These are phyloP conservation scores for Solanum hybrid DNA, from an alignment of 305 asterid genomes.

Conservation along the genomic window DNA sequence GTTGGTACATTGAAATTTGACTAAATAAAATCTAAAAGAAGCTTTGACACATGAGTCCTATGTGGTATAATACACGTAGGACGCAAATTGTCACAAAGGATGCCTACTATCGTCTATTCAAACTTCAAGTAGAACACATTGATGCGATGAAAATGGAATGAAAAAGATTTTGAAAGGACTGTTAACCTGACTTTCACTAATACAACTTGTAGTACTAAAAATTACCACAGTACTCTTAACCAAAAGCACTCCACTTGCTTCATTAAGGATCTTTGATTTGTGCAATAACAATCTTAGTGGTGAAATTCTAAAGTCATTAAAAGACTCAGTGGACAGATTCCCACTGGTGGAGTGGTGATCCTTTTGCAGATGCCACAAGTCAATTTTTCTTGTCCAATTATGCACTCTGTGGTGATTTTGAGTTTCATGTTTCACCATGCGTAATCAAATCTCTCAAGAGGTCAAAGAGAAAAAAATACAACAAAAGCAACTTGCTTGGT, in stretches of 20 bases:
- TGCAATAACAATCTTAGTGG: background rate
- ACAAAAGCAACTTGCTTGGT: background rate
- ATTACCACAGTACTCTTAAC: background rate
- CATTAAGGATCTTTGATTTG: background rate
- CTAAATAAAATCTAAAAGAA: background rate
- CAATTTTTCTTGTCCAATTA: background rate
- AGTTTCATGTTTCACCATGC: background rate
- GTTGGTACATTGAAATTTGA: background rate
- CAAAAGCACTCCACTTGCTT: background rate
- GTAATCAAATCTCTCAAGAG: background rate
- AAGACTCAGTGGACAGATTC: background rate
- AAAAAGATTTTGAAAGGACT: background rate
- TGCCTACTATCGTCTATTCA: background rate
- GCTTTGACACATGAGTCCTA: background rate
- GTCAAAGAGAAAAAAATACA: background rate
- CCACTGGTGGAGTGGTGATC: background rate
- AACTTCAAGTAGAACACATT: background rate
- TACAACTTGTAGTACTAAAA: background rate
- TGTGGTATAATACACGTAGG: background rate
- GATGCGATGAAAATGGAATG: background rate
- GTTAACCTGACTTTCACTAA: background rate
- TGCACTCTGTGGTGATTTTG: background rate
- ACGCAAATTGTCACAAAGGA: background rate
- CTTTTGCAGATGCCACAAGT: background rate
- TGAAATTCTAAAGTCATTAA: background rate